phyloP scores from a whole-genome alignment of 805 yeast genomes.

The Wickerhamomyces subpelliculosus region DNA sequence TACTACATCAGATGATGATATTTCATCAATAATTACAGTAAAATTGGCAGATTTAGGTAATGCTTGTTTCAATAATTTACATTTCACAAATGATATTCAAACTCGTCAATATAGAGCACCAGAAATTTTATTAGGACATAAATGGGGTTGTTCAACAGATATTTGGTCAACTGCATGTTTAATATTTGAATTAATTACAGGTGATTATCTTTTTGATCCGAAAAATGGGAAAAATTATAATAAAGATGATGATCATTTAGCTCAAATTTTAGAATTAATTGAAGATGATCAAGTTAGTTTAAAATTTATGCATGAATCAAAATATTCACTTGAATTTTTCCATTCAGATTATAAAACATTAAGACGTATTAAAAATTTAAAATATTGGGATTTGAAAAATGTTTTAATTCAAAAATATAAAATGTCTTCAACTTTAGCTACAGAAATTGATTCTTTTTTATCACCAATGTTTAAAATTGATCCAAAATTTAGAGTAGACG shows the following conservation, averaged over 20 bases:
- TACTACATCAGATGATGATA: neutral
- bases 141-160: conserved; percentile 61
- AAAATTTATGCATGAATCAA: conserved; percentile 34
- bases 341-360: conserved; percentile 36
- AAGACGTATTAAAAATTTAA: conserved; percentile 58
- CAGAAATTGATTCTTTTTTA: conserved; percentile 39
- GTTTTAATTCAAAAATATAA: conserved; percentile 74
- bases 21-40: conserved; percentile 18
- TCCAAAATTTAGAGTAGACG: conserved; percentile 45
- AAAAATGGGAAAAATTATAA: conserved; percentile 37
- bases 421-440: conserved; percentile 47
- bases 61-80: conserved; percentile 58
- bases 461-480: conserved; percentile 42
- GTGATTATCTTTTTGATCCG: conserved; percentile 60
- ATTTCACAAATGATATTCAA: conserved; percentile 62
- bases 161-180: conserved; percentile 56
- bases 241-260: conserved; percentile 57
- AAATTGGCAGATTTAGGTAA: conserved; percentile 68
- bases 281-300: conserved; percentile 30
- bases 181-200: conserved; percentile 52
- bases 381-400: conserved; percentile 68
- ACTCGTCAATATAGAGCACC: conserved; percentile 65
- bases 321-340: conserved; percentile 39
- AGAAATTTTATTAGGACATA: conserved; percentile 49
- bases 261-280: conserved; percentile 52